Conservation (phyloP, 2,329 filamentous ascomycete genomes). For the Fusarium circinatum region DNA sequence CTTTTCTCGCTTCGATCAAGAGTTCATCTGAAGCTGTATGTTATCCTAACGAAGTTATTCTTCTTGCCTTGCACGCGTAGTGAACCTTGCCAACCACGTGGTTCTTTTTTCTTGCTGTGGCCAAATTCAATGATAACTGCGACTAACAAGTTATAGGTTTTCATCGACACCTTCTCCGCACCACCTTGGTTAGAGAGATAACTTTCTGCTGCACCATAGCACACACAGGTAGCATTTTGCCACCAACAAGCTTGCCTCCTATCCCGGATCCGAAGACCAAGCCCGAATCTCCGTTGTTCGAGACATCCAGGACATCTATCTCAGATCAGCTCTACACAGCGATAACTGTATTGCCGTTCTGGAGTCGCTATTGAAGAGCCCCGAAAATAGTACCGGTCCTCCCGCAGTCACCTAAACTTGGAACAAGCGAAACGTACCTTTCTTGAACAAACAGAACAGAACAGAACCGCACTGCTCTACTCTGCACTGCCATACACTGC, state of each 20-base stretch:
- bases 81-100: neutral
- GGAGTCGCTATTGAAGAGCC: constrained; percentile 45
- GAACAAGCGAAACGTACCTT: constrained; percentile 10
- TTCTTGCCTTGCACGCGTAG: neutral
- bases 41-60: neutral
- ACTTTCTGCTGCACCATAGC: constrained; percentile 10
- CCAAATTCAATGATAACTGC: constrained; percentile 9
- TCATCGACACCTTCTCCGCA: constrained; percentile 31
- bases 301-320: neutral
- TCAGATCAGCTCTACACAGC: neutral
- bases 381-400: constrained; percentile 34
- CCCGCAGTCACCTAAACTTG: constrained; percentile 36
- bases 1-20: constrained; percentile 7
- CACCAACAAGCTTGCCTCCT: constrained; percentile 21
- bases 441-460: neutral
- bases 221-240: constrained; percentile 31
- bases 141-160: constrained; percentile 10
- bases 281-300: constrained; percentile 26
- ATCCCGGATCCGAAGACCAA: constrained; percentile 36
- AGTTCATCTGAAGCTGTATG: constrained; percentile 32
- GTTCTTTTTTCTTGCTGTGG: constrained; percentile 11
- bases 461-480: neutral
- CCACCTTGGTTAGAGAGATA: constrained; percentile 9
- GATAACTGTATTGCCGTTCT: constrained; percentile 36
- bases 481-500: neutral